These are phyloP conservation scores for Euphorbia pulcherrima DNA, from an alignment of 345 rosid species.

Conservation along the genomic window DNA sequence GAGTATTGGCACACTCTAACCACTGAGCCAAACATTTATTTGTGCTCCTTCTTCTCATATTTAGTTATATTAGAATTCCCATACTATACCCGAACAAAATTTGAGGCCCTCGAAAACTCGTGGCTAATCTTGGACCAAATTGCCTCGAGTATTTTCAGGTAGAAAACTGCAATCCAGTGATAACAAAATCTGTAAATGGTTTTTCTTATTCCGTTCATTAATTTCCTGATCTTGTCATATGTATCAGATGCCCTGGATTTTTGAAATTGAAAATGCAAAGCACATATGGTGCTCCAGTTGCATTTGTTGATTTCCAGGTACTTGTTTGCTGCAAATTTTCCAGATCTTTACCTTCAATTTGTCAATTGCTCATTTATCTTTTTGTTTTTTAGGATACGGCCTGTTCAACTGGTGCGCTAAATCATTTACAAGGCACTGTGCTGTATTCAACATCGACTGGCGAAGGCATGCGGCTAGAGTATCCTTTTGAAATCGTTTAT, in stretches of 20 bases:
- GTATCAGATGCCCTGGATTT: constrained; percentile 66
- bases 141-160: constrained; percentile 86
- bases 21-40: too few relatives aligned
- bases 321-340: too few relatives aligned
- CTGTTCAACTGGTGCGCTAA: constrained; percentile 68
- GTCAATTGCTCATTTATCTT: background rate
- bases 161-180: constrained; percentile 14
- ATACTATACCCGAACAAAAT: too few relatives aligned
- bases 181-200: background rate
- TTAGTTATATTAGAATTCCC: too few relatives aligned
- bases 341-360: background rate
- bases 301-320: constrained; percentile 93
- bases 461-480: constrained; percentile 79
- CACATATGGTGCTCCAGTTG: constrained; percentile 76
- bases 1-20: too few relatives aligned
- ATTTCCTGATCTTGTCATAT: background rate
- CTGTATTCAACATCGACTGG: constrained; percentile 67
- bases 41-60: too few relatives aligned
- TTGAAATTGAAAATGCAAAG: constrained; percentile 79
- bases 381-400: constrained; percentile 52
- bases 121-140: constrained; percentile 74
- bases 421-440: constrained; percentile 65
- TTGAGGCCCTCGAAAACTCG: too few relatives aligned
- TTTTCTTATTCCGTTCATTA: constrained; percentile 7
- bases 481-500: constrained; percentile 44